Evolutionary conservation across 2,329 filamentous ascomycete species (phyloP).

Genomic region (Colletotrichum sp.): DNA sequence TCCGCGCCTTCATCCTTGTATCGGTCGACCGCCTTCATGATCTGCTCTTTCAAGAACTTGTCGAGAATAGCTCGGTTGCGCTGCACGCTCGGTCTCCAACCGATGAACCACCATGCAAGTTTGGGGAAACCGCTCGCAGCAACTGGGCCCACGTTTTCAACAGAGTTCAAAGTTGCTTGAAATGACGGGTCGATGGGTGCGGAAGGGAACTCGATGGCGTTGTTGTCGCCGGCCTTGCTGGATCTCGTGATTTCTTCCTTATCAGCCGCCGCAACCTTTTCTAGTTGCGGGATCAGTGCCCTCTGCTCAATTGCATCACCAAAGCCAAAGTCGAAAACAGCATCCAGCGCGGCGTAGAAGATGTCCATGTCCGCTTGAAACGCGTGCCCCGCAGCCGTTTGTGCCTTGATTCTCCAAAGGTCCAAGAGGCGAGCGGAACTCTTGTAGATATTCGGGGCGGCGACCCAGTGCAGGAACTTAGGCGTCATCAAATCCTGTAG

Average conservation of each 20-base stretch:
- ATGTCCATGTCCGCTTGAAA: constrained; percentile 37
- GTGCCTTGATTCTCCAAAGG: constrained; percentile 37
- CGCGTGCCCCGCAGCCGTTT: constrained; percentile 28
- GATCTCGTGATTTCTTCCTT: neutral
- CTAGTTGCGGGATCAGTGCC: neutral
- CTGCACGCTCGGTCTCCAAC: neutral
- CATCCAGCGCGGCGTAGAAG: constrained; percentile 34
- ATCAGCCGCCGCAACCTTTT: neutral
- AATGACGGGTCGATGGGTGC: neutral
- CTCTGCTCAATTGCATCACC: constrained; percentile 10
- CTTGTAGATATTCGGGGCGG: constrained; percentile 36
- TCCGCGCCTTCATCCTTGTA: neutral
- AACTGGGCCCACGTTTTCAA: neutral
- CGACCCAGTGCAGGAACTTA: constrained; percentile 34
- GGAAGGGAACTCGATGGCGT: neutral
- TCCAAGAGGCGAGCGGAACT: constrained; percentile 31
- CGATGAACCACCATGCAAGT: neutral
- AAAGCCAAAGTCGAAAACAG: constrained; percentile 37
- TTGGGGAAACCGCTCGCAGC: neutral
- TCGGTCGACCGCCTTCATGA: neutral
- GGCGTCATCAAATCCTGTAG: constrained; percentile 41
- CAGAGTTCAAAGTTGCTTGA: neutral
- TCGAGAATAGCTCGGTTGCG: neutral
- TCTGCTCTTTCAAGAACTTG: neutral
- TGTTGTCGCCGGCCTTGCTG: neutral